These are phyloP conservation scores for Talaromyces sp. DNA, from an alignment of 2,329 filamentous ascomycete genomes.

Conservation along the genomic window DNA sequence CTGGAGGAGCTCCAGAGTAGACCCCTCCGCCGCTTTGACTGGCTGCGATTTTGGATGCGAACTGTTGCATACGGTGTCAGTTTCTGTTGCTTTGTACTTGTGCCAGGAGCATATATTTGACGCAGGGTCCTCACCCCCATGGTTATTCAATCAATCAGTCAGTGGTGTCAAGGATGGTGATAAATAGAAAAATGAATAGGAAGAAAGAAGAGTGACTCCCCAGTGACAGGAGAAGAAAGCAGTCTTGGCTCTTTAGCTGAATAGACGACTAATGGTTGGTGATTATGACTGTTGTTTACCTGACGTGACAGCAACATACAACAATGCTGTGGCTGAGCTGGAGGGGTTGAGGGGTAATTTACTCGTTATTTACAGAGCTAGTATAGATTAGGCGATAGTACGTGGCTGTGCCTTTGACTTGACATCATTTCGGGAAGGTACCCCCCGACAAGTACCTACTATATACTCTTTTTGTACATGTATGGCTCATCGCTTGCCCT, in stretches of 20 bases:
- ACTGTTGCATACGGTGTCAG: conserved; percentile 23
- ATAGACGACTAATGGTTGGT: not conserved
- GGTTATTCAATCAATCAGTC: not conserved
- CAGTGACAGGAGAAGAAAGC: not conserved
- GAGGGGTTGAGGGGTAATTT: conserved; percentile 2
- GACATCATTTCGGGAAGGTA: not conserved
- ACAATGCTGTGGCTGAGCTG: not conserved
- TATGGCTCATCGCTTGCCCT: conserved; percentile 45
- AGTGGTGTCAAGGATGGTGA: not conserved
- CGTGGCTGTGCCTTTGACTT: conserved; percentile 2
- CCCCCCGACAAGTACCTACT: not conserved
- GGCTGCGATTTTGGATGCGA: conserved; percentile 41
- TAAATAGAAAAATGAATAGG: not conserved
- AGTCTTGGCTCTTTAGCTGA: not conserved
- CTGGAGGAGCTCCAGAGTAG: conserved; percentile 35
- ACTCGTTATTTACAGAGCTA: not conserved
- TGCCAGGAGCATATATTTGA: not conserved
- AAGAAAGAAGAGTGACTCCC: not conserved
- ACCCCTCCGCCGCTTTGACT: conserved; percentile 30
- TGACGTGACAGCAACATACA: not conserved
- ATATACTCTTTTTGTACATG: not conserved
- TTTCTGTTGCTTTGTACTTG: not conserved
- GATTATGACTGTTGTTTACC: not conserved
- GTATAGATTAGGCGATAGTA: not conserved
- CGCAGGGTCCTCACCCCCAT: not conserved